Percentiles rank a stretch among this genome's conserved stretches.
Conservation (phyloP, 2,329 filamentous ascomycete genomes). For the Elsinoe ampelina region DNA sequence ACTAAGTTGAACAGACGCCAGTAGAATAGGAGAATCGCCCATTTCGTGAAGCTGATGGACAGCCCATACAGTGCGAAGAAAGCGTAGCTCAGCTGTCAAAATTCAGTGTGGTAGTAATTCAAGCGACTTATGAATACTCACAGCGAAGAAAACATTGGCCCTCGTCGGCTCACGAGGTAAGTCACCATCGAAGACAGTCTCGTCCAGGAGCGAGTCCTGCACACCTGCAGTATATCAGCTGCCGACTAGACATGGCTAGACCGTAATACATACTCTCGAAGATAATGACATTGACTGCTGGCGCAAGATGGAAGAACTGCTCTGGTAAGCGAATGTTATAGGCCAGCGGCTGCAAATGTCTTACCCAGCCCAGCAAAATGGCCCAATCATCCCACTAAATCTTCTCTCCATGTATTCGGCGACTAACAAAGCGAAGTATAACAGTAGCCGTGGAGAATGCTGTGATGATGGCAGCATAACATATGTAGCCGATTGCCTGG, state of each 20-base stretch:
- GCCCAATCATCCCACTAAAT: slow-evolving; percentile 7
- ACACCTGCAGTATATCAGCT: not conserved
- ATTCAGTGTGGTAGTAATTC: not conserved
- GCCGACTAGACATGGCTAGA: not conserved
- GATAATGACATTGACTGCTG: slow-evolving; percentile 3
- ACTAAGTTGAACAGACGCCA: slow-evolving; percentile 1
- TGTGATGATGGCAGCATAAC: slow-evolving; percentile 2
- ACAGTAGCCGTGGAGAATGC: not conserved
- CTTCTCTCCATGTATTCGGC: not conserved
- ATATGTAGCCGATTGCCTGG: not conserved
- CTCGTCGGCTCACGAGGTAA: not conserved
- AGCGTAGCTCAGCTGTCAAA: not conserved
- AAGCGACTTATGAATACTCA: not conserved
- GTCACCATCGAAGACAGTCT: not conserved
- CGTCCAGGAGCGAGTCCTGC: not conserved
- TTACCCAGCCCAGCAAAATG: not conserved
- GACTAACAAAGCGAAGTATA: slow-evolving; percentile 1
- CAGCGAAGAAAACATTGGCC: not conserved
- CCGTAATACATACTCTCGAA: not conserved
- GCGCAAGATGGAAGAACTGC: slow-evolving; percentile 8
- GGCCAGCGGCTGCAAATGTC: not conserved
- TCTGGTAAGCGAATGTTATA: not conserved
- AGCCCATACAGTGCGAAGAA: slow-evolving; percentile 5
- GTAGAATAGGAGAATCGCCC: slow-evolving; percentile 7
- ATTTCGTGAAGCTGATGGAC: slow-evolving; percentile 8